Percentiles rank a stretch among this genome's conserved stretches.
Conservation (phyloP, 2,329 filamentous ascomycete species). For the Pezicula radicicola region DNA sequence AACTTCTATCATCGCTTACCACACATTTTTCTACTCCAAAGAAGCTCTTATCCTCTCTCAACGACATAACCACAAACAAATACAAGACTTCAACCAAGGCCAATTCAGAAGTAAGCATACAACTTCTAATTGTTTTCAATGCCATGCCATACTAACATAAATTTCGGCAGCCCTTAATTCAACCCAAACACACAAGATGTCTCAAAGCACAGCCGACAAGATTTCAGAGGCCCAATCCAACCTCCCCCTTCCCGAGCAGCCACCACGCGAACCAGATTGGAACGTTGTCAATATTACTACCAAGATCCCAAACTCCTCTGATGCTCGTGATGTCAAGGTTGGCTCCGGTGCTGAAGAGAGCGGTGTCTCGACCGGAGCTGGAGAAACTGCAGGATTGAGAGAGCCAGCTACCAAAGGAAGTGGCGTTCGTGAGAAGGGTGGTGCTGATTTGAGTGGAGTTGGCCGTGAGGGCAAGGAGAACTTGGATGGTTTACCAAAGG, state of each 20-base stretch:
- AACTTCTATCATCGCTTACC: not conserved
- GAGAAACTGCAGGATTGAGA: slow-evolving; percentile 49
- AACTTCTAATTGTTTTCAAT: not conserved
- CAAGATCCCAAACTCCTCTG: slow-evolving; percentile 49
- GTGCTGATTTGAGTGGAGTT: slow-evolving; percentile 54
- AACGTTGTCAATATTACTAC: slow-evolving; percentile 20
- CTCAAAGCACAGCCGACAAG: slow-evolving; percentile 55
- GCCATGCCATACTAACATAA: not conserved
- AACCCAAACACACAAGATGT: slow-evolving; percentile 13
- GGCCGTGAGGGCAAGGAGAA: slow-evolving; percentile 61
- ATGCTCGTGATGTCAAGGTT: slow-evolving; percentile 66
- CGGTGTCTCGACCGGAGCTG: slow-evolving; percentile 48
- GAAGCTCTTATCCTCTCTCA: not conserved
- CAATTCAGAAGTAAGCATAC: not conserved
- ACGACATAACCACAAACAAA: not conserved
- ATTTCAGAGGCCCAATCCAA: slow-evolving; percentile 68
- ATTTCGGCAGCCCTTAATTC: not conserved
- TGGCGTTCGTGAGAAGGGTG: slow-evolving; percentile 43
- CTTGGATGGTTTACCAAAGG: slow-evolving; percentile 53
- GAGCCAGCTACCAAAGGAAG: slow-evolving; percentile 57
- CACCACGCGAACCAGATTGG: slow-evolving; percentile 74
- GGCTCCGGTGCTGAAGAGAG: slow-evolving; percentile 47
- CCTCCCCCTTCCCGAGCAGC: slow-evolving; percentile 76
- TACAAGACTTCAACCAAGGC: not conserved
- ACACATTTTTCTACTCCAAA: not conserved